phyloP scores from a whole-genome alignment of 305 asterid genomes.

The Striga hermonthica region DNA sequence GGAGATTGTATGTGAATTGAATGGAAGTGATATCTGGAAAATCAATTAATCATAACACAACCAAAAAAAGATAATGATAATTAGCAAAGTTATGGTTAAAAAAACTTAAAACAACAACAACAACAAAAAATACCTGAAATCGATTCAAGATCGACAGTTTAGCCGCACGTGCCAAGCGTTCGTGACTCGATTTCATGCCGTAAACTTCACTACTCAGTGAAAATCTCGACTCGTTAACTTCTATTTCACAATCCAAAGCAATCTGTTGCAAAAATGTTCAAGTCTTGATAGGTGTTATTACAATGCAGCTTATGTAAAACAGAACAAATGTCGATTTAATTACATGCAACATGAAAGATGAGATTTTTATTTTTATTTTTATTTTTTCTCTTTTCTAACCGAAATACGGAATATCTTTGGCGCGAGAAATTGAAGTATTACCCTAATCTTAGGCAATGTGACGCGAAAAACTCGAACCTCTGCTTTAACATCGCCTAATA shows the following conservation, averaged over 20 bases:
- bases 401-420: neutral
- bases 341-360: too few relatives aligned
- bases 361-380: too few relatives aligned
- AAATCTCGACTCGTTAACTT: constrained; percentile 36
- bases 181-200: constrained; percentile 34
- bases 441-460: constrained; percentile 55
- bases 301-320: too few relatives aligned
- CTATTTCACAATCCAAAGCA: constrained; percentile 62
- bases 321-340: too few relatives aligned
- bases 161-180: constrained; percentile 36
- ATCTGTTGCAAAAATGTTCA: constrained; percentile 29
- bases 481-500: constrained; percentile 54
- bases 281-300: too few relatives aligned
- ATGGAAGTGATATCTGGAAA: constrained; percentile 57
- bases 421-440: constrained; percentile 21
- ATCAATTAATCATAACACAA: neutral
- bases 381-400: neutral
- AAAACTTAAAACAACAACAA: neutral
- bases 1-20: constrained; percentile 44
- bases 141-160: too few relatives aligned
- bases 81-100: neutral
- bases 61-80: neutral
- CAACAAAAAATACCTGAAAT: neutral
- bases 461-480: constrained; percentile 39
- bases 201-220: constrained; percentile 33